Evolutionary conservation across 768 basidiomycete genomes (phyloP), one percentile per base, ranked within the genome.

Genomic region (Tulasnella sp.): DNA sequence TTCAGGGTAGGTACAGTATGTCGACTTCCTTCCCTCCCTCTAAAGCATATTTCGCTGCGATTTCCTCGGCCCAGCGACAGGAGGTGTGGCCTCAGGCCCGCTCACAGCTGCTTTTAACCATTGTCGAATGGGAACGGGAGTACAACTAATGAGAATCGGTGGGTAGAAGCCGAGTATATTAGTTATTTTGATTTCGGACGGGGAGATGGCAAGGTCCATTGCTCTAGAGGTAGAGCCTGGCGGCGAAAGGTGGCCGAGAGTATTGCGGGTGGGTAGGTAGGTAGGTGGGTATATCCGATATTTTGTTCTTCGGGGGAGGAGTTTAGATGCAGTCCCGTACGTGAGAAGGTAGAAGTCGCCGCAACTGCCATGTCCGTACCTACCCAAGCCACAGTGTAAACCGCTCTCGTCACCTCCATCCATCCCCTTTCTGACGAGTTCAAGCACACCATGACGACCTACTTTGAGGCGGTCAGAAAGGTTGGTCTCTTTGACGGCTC

Each of bases 41-140:
- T n/a, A n/a, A n/a, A n/a, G 85, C 81, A 83, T 94, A 95, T 44
- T 88, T 88, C 72, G 89, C 86, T 83, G 89, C 86, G 34, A 92
- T 83, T 83, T 87, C 87, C 80, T 91, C 86, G 86, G 84, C 21
- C 36, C 52, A 4, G 56, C 71, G 19, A 72, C 78, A 12, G 38
- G 48, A 16, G 76, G 76, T 8, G 97, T 94, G 19, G 84, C 81
- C n/a, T 86, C 87, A 31, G n/a, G 85, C 83, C 83, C 44, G 62
- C 80, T 31, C 74, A 88, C 85, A 34, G 90, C 91, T 62, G 91
- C 88, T 74, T 90, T 89, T 86, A 99, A 94, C 97, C 97, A 99
- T 40, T 85, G 75, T 90, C 90, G 76, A 98, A 87, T 0, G 97
- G 97, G 78, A 89, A 89, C 2, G 90, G 86, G 42, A 85, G 83